Conservation (phyloP, 768 basidiomycete species). For the Termitomyces bulborhizus region DNA sequence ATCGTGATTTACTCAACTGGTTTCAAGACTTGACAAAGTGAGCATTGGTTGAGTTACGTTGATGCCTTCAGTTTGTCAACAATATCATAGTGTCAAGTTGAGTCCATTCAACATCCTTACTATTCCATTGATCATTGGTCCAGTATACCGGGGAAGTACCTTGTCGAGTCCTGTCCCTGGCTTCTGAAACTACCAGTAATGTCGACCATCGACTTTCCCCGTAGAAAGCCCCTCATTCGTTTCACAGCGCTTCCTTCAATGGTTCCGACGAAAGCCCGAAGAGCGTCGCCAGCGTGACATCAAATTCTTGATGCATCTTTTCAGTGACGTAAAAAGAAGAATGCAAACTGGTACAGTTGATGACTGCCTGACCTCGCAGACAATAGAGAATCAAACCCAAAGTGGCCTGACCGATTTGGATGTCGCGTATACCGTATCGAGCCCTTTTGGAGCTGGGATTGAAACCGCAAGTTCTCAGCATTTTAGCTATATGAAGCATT, state of each 20-base stretch:
- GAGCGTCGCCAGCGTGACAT: constrained; percentile 30
- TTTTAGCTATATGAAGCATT: background rate
- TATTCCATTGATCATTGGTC: background rate
- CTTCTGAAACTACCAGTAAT: constrained; percentile 37
- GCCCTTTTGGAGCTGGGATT: constrained; percentile 43
- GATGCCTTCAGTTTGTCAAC: background rate
- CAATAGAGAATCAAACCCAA: constrained; percentile 26
- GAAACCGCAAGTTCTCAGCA: constrained; percentile 16
- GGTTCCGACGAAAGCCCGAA: constrained; percentile 38
- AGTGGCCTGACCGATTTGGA: constrained; percentile 36
- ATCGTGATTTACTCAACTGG: background rate
- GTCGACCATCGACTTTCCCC: background rate
- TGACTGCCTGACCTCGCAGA: constrained; percentile 35
- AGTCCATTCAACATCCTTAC: background rate
- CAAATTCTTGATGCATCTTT: constrained; percentile 31
- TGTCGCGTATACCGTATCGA: constrained; percentile 37
- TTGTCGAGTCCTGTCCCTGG: constrained; percentile 44
- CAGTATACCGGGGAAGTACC: constrained; percentile 44
- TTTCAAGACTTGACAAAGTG: constrained; percentile 2
- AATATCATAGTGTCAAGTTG: constrained; percentile 1
- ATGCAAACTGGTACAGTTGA: constrained; percentile 32
- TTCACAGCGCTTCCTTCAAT: constrained; percentile 30
- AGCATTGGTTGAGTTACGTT: background rate
- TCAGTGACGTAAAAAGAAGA: constrained; percentile 35
- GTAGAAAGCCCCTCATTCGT: background rate